Percentiles rank a stretch among this genome's conserved stretches.
These are phyloP conservation scores for Perkinsus marinus DNA, from an alignment of 169 alveolate genomes.

Conservation along the genomic window DNA sequence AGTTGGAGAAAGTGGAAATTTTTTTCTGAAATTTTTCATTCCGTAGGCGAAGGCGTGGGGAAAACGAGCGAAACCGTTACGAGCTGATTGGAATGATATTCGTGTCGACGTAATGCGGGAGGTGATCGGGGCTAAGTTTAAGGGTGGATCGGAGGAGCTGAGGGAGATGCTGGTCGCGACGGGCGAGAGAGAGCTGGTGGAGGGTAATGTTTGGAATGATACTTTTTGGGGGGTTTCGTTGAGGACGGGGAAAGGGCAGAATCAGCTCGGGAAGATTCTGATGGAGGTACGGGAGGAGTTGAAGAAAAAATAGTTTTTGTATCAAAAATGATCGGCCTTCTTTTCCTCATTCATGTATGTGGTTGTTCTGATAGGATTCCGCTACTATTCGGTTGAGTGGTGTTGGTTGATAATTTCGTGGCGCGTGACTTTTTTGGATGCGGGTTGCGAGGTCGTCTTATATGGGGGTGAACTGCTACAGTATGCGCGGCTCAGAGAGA, in stretches of 20 bases:
- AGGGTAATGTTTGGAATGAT: neutral
- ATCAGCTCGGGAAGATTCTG: neutral
- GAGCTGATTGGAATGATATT: neutral
- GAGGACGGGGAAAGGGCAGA: neutral
- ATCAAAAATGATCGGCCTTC: too few relatives aligned
- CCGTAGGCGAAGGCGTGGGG: neutral
- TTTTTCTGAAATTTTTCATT: too few relatives aligned
- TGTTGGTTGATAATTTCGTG: too few relatives aligned
- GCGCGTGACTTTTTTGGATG: too few relatives aligned
- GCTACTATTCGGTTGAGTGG: too few relatives aligned
- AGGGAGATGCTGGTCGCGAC: neutral
- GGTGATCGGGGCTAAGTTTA: neutral
- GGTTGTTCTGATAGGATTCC: too few relatives aligned
- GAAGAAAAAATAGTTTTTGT: too few relatives aligned
- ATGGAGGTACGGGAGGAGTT: neutral
- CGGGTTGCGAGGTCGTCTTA: too few relatives aligned
- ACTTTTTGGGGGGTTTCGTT: neutral
- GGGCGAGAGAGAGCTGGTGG: neutral
- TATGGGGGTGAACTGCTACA: too few relatives aligned
- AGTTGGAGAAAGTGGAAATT: too few relatives aligned
- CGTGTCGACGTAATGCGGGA: neutral
- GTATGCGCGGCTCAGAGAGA: too few relatives aligned
- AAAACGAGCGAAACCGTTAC: neutral
- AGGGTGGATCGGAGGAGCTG: neutral
- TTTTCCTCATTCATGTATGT: too few relatives aligned